These are phyloP conservation scores for Geotrichum europaeum DNA, from an alignment of 1,139 yeast genomes.

Conservation along the genomic window DNA sequence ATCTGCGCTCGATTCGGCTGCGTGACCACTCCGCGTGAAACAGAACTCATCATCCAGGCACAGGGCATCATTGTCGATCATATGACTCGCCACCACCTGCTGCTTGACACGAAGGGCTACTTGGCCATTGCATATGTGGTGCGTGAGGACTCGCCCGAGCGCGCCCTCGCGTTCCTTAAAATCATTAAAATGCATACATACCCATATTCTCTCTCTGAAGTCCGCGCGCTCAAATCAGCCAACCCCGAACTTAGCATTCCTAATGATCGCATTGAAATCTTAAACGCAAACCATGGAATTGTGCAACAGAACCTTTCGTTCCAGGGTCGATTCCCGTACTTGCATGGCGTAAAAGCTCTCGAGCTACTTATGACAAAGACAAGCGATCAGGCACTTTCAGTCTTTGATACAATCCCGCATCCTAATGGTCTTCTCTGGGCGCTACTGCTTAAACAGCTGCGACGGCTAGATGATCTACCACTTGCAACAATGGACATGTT, in stretches of 20 bases:
- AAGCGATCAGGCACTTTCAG: slow-evolving; percentile 10
- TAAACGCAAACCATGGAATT: slow-evolving; percentile 1
- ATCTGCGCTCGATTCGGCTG: slow-evolving; percentile 28
- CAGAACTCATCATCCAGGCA: slow-evolving; percentile 25
- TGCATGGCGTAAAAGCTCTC: slow-evolving; percentile 18
- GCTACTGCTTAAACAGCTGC: slow-evolving; percentile 21
- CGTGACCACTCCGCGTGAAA: slow-evolving; percentile 18
- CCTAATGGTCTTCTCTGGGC: slow-evolving; percentile 28
- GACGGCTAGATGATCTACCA: slow-evolving; percentile 22
- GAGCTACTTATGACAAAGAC: slow-evolving; percentile 13
- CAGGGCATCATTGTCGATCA: slow-evolving; percentile 25
- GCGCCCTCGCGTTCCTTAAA: slow-evolving; percentile 21
- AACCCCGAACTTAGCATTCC: neutral
- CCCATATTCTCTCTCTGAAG: slow-evolving; percentile 23
- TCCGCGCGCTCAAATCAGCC: slow-evolving; percentile 17
- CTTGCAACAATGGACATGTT: slow-evolving; percentile 22
- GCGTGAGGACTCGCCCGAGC: slow-evolving; percentile 21
- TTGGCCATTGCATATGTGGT: slow-evolving; percentile 28
- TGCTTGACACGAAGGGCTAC: slow-evolving; percentile 32
- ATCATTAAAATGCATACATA: slow-evolving; percentile 25
- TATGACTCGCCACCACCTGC: slow-evolving; percentile 18
- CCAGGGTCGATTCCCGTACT: slow-evolving; percentile 25
- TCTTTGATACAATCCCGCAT: slow-evolving; percentile 8
- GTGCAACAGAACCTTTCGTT: neutral
- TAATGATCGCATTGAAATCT: neutral